A percentile compares a stretch with the other conserved stretches of the same genome.
phyloP scores from a whole-genome alignment of 139 green algal genomes.

The Chlorella sp. region DNA sequence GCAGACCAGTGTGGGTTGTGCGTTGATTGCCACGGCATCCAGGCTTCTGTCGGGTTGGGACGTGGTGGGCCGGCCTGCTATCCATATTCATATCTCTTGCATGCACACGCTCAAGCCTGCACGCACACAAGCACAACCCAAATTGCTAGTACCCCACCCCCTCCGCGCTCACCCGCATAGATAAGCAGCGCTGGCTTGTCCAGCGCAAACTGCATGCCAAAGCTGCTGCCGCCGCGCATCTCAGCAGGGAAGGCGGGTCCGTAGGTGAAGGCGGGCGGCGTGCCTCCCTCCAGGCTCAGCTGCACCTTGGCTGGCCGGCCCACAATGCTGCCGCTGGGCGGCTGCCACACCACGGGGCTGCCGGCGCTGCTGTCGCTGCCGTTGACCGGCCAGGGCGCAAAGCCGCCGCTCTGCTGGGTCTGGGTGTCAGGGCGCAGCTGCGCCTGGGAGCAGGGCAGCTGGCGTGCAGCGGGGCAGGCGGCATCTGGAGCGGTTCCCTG shows the following conservation, averaged over 20 bases:
- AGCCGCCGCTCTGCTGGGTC: slow-evolving; percentile 30
- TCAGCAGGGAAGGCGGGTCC: slow-evolving; percentile 27
- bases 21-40: not conserved
- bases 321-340: not conserved
- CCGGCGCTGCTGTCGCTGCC: not conserved
- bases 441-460: slow-evolving; percentile 24
- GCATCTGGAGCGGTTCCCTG: not conserved
- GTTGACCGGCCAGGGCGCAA: slow-evolving; percentile 14
- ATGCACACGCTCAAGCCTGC: not conserved
- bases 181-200: slow-evolving; percentile 41
- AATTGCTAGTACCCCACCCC: not conserved
- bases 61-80: not conserved
- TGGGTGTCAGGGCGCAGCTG: slow-evolving; percentile 14
- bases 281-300: slow-evolving; percentile 16
- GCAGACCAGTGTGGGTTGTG: not conserved
- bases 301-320: slow-evolving; percentile 13
- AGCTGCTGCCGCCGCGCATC: slow-evolving; percentile 4
- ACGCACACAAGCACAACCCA: not conserved
- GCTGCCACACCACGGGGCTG: slow-evolving; percentile 7
- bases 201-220: slow-evolving; percentile 35
- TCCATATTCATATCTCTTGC: not conserved
- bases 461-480: not conserved
- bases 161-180: not conserved
- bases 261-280: slow-evolving; percentile 14
- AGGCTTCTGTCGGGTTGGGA: too few relatives aligned